These are phyloP conservation scores for Lachnellula subtilissima DNA, from an alignment of 2,329 filamentous ascomycete genomes.

Conservation along the genomic window DNA sequence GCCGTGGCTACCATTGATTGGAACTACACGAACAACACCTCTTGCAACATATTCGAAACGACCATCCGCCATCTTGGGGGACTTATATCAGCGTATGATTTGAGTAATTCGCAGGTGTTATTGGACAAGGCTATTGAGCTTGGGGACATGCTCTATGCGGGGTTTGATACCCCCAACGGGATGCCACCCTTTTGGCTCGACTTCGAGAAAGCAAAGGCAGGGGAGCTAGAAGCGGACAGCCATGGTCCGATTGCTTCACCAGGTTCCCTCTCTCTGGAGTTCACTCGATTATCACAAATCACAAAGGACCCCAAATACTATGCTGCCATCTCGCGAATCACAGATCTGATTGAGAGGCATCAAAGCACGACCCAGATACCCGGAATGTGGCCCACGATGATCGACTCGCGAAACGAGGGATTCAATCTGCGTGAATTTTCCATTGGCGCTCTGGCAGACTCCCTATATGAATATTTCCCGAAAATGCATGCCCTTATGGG, in stretches of 20 bases:
- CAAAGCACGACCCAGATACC: constrained; percentile 51
- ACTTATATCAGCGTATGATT: constrained; percentile 33
- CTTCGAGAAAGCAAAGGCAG: constrained; percentile 40
- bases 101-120: constrained; percentile 19
- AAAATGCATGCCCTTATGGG: constrained; percentile 46
- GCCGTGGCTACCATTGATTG: constrained; percentile 59
- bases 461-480: constrained; percentile 59
- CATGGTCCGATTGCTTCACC: constrained; percentile 52
- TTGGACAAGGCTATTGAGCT: constrained; percentile 29
- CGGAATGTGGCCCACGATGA: constrained; percentile 54
- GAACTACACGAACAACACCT: constrained; percentile 10
- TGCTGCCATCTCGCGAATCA: constrained; percentile 53
- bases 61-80: constrained; percentile 37
- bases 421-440: constrained; percentile 49
- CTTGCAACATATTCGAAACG: constrained; percentile 35
- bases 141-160: constrained; percentile 30
- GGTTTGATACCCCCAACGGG: constrained; percentile 37
- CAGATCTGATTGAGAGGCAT: constrained; percentile 46
- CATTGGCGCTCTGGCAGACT: constrained; percentile 51
- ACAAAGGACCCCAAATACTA: constrained; percentile 57
- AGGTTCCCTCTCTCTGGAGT: constrained; percentile 54
- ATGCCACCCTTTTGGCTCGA: not conserved
- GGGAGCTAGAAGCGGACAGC: constrained; percentile 41
- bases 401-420: constrained; percentile 49
- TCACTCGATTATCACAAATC: constrained; percentile 57